Evolutionary conservation across 169 alveolate genomes (phyloP), one percentile per base, ranked within the genome.

Genomic region (Plasmodium gonderi): DNA sequence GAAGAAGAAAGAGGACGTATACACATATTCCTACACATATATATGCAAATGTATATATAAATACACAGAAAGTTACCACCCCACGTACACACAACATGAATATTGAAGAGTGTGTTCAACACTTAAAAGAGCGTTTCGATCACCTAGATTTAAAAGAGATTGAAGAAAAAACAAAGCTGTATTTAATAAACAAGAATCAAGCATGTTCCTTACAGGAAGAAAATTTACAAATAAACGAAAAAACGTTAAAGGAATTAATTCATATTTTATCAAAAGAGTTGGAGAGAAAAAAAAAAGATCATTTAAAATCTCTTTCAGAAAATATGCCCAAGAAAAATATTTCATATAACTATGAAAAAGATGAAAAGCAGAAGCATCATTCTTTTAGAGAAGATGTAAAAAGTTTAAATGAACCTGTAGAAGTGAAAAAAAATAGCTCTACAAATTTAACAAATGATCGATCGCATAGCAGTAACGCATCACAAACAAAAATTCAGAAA

Each of bases 81-180:
- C 65, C 65, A n/a, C 65, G 1, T 36, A 23, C 72, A 2, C 72
- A 60, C 33, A 80, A 29, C 9, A 80, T 80, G 91, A 64, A 80
- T 17, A 42, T 80, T 54, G 91, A 80, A 60, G 33, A 64, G 26
- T 80, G 91, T 44, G 36, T 80, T 2, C 64, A 60, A 2, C 69
- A 42, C 17, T 80, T 80, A 60, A 44, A 51, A 82, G 80, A 69
- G 14, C 47, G 54, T 8, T 82, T 82, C 17, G 67, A 45, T 33
- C 54, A 65, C 14, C 17, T 82, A 3, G 82, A 67, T 17, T 17
- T 36, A 14, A 44, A 68, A 20, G 9, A 33, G 54, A 80, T 80
- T 60, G 91, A 60, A 40, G 79, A 80, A 5, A 8, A 64, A 36
- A 42, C 26, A 38, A 80, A 80, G 36, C 20, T 80, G 31, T 60